Conservation (phyloP, 2,329 filamentous ascomycete genomes). For the Hypoxylon sp. region DNA sequence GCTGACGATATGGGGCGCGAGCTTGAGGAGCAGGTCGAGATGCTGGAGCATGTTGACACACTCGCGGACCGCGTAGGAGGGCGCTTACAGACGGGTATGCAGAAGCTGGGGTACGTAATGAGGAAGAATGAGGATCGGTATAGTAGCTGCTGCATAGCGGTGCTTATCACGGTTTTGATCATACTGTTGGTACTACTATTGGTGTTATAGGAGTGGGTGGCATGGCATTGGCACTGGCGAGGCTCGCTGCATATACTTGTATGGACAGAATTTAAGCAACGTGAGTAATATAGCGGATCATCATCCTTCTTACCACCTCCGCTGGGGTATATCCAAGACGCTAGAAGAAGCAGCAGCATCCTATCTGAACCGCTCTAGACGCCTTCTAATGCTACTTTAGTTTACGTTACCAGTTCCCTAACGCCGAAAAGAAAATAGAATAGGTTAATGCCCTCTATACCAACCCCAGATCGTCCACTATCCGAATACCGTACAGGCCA, state of each 20-base stretch:
- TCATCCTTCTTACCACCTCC: conserved; percentile 19
- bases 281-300: conserved; percentile 30
- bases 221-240: conserved; percentile 2
- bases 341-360: conserved; percentile 22
- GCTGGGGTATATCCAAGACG: conserved; percentile 41
- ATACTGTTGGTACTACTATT: conserved; percentile 85
- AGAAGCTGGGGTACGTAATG: conserved; percentile 88
- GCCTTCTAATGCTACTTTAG: conserved; percentile 45
- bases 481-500: conserved; percentile 32
- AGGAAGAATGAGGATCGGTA: conserved; percentile 88
- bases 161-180: conserved; percentile 90
- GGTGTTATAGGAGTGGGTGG: conserved; percentile 63
- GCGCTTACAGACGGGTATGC: conserved; percentile 86
- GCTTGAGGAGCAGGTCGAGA: conserved; percentile 92
- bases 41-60: conserved; percentile 87
- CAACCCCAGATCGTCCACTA: conserved; percentile 19
- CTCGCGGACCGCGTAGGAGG: conserved; percentile 90
- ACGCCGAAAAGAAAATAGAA: conserved; percentile 26
- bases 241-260: conserved; percentile 28
- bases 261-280: conserved; percentile 7
- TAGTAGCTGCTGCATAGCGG: conserved; percentile 91
- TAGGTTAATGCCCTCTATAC: conserved; percentile 34
- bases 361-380: conserved; percentile 39
- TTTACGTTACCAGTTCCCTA: conserved; percentile 34
- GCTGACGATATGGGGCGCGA: conserved; percentile 97